Percentiles rank a stretch among this genome's conserved stretches.
Conservation (phyloP, 169 alveolate species). For the Eimeria maxima region DNA sequence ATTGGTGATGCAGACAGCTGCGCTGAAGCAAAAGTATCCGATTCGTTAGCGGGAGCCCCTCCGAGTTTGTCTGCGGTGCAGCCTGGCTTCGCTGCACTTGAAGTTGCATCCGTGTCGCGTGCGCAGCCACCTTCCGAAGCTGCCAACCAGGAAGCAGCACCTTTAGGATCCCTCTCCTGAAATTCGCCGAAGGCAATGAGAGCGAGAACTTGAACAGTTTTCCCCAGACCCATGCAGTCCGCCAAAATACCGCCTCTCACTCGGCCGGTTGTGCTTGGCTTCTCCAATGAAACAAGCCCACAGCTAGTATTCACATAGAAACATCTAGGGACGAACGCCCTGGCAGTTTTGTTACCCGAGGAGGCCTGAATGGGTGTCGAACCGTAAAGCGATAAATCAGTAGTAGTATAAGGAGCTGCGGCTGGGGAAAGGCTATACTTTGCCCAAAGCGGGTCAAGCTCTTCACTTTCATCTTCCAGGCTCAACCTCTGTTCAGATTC, state of each 20-base stretch:
- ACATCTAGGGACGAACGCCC: not conserved
- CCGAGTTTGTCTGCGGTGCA: not conserved
- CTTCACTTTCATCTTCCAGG: constrained; percentile 27
- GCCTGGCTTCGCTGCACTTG: not conserved
- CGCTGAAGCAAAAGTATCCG: not conserved
- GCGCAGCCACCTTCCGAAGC: not conserved
- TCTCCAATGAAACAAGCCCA: constrained; percentile 70
- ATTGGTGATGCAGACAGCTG: constrained; percentile 1
- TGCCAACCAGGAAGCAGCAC: constrained; percentile 45
- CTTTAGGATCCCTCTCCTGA: constrained; percentile 60
- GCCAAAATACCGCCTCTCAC: constrained; percentile 94
- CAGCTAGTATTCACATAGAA: constrained; percentile 61
- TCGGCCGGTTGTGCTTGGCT: constrained; percentile 65
- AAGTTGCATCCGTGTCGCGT: not conserved
- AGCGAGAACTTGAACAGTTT: constrained; percentile 95
- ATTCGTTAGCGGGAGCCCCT: not conserved
- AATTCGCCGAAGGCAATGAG: constrained; percentile 71
- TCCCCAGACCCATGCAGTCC: constrained; percentile 99
- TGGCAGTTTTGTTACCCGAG: not conserved
- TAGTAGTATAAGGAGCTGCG: not conserved
- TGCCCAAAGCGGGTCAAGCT: constrained; percentile 64
- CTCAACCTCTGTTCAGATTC: constrained; percentile 45
- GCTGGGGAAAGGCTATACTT: constrained; percentile 5
- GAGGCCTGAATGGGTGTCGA: not conserved
- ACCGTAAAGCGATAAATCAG: not conserved